Base-by-base conservation (phyloP, 345 rosid species). In the Syzygium aqueum region DNA sequence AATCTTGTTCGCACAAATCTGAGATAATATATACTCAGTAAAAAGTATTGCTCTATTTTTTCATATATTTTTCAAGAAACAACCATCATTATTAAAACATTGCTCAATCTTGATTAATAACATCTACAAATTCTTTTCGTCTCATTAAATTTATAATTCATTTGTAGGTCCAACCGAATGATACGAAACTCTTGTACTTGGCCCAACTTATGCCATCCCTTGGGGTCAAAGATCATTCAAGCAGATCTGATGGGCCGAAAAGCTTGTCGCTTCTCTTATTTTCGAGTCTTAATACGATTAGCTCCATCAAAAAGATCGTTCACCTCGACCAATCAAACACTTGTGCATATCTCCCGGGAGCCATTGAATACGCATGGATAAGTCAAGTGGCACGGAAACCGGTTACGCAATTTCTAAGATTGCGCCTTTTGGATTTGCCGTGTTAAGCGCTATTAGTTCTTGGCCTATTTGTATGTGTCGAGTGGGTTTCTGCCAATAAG, bases 291-390 rank as follows among this genome's bases (percentile, higher is more conserved):
- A 0, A 7, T 17, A 16, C 11, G 78, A 30, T 30, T 67, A 67
- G 82, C 82, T 73, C 37, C 25, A 0, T 73, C 21, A 5, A 2
- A 19, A 73, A 2, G 49, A 22, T 4, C 1, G 27, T 19, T 33
- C 25, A 17, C 0, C 27, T 33, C 49, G 0, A 33, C 80, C 25
- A 17, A 19, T 21, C 4, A 0, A 73, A 40, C 25, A 33, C 0
- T 37, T 0, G 49, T 33, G 15, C 49, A 3, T 2, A 9, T 37
- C 49, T 37, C 6, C 37, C 27, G 15, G 80, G 1, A 73, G 82
- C 49, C 82, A 37, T 10, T 2, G 82, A 33, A 33, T 21, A 2
- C 19, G 7, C 80, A 73, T 17, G 80, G 78, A 17, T 2, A 33
- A 67, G 78, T 37, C 46, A 19, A 17, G 46, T 33, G 46, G 78